Conservation (phyloP, 1,284 basidiomycete genomes). For the Butyriboletus regius region DNA sequence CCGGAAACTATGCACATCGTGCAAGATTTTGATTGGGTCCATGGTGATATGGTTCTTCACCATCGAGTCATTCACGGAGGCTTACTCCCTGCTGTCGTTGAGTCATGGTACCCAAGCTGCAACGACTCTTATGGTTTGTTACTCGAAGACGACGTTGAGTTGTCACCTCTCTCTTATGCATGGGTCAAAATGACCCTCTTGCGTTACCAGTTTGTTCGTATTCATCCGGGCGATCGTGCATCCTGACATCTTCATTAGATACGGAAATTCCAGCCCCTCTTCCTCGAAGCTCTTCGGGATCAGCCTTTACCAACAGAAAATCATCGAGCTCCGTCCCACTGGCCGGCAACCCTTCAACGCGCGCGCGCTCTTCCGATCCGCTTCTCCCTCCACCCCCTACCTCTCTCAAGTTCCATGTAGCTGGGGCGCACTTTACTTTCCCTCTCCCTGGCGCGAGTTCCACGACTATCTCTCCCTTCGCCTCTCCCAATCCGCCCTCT, state of each 20-base stretch:
- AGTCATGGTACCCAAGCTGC: slow-evolving; percentile 74
- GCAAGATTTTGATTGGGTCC: slow-evolving; percentile 50
- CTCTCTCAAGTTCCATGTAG: slow-evolving; percentile 78
- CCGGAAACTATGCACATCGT: slow-evolving; percentile 49
- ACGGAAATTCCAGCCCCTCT: slow-evolving; percentile 40
- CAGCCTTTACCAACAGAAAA: slow-evolving; percentile 77
- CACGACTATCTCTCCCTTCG: slow-evolving; percentile 65
- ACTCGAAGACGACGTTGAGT: slow-evolving; percentile 76
- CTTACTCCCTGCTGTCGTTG: slow-evolving; percentile 70
- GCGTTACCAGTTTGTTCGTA: slow-evolving; percentile 53
- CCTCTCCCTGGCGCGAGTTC: slow-evolving; percentile 77
- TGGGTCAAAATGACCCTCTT: slow-evolving; percentile 73
- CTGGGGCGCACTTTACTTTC: slow-evolving; percentile 86
- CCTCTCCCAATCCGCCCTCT: slow-evolving; percentile 45
- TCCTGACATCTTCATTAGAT: slow-evolving; percentile 38
- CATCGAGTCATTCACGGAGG: slow-evolving; percentile 70
- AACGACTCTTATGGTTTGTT: slow-evolving; percentile 70
- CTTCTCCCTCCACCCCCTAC: slow-evolving; percentile 56
- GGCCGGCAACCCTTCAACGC: slow-evolving; percentile 66
- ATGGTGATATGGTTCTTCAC: slow-evolving; percentile 54
- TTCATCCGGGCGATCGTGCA: neutral
- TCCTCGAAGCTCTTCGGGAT: slow-evolving; percentile 60
- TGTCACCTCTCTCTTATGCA: slow-evolving; percentile 75
- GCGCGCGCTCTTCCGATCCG: slow-evolving; percentile 45
- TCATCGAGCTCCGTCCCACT: slow-evolving; percentile 61